Base-by-base conservation (phyloP, 2,329 filamentous ascomycete species). In the Neopestalotiopsis sp. region DNA sequence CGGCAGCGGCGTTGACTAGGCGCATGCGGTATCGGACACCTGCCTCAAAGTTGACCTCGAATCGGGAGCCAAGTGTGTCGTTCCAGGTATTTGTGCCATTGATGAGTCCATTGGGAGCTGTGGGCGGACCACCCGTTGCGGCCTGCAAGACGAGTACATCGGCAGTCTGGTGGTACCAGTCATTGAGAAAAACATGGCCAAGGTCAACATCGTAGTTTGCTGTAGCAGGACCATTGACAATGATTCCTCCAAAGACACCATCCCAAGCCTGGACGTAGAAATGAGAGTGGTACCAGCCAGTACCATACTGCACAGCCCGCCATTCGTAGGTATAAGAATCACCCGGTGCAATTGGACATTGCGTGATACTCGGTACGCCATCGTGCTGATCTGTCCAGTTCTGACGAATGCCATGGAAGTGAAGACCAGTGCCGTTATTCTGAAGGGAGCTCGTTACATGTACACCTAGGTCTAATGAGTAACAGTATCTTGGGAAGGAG, bases 371-470 rank as follows among this genome's bases (percentile, higher is more conserved):
- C 1, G 75, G 79, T 2, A 90, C 88, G 67, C 90, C 90, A 71
- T 91, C 89, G 66, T 86, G 81, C 68, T 86, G 80, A 72, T 85
- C 86, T 61, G 82, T 87, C 73, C 84, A 80, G 70, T 84, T 81
- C 74, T 91, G 88, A 4, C 87, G 84, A 45, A 92, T 80, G 28
- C 89, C 90, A 73, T 92, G 89, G 79, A 85, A 91, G 74, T 92
- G 90, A 20, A 91, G 86, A 10, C 83, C 83, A 9, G 88, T 91
- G 53, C 89, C 88, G 70, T 91, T 91, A 69, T 83, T 40, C 73
- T 71, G 61, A 57, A 83, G 69, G 1, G 76, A 76, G 75, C 90
- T 91, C 40, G 80, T 86, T 4, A 91, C 84, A 66, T 86, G 86
- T 9, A 89, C 77, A 17, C 78, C 74, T 14, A 24, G 24, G 24